A percentile compares a stretch with the other conserved stretches of the same genome.
phyloP scores from a whole-genome alignment of 805 yeast species.

The Cyberlindnera mississippiensis region DNA sequence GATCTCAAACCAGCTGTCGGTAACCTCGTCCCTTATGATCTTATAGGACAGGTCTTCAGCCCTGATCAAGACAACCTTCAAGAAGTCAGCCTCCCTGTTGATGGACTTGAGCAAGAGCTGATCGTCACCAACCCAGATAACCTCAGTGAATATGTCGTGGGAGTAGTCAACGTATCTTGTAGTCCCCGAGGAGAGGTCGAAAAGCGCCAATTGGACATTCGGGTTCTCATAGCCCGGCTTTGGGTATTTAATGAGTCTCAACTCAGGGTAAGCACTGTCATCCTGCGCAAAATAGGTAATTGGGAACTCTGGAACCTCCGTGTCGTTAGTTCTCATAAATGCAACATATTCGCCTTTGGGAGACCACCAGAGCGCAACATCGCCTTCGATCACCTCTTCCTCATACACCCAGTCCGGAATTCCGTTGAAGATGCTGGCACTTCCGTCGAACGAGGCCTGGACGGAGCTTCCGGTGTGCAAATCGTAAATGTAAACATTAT shows the following conservation, averaged over 20 bases:
- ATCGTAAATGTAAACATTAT: slow-evolving; percentile 62
- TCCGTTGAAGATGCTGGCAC: slow-evolving; percentile 70
- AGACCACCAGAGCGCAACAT: slow-evolving; percentile 84
- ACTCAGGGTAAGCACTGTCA: slow-evolving; percentile 54
- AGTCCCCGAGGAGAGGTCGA: slow-evolving; percentile 31
- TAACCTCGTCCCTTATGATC: slow-evolving; percentile 45
- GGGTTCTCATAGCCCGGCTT: slow-evolving; percentile 83
- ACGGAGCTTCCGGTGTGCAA: slow-evolving; percentile 26
- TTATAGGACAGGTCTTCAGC: slow-evolving; percentile 34
- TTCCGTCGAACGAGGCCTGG: slow-evolving; percentile 65
- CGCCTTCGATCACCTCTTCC: slow-evolving; percentile 76
- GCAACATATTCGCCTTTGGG: slow-evolving; percentile 63
- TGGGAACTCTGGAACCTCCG: slow-evolving; percentile 66
- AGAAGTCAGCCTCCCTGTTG: slow-evolving; percentile 62
- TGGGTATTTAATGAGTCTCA: slow-evolving; percentile 68
- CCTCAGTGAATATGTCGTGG: slow-evolving; percentile 54
- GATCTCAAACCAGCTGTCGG: slow-evolving; percentile 73
- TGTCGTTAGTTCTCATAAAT: slow-evolving; percentile 66
- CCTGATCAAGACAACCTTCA: slow-evolving; percentile 54
- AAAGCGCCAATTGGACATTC: slow-evolving; percentile 48
- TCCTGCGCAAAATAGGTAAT: slow-evolving; percentile 70
- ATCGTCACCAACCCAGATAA: slow-evolving; percentile 61
- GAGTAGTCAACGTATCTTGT: slow-evolving; percentile 41
- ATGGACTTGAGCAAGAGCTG: slow-evolving; percentile 53
- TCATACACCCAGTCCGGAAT: slow-evolving; percentile 95